Evolutionary conservation across 179 eudicot genomes (phyloP), one percentile per base, ranked within the genome.

Genomic region (Silene coronaria): DNA sequence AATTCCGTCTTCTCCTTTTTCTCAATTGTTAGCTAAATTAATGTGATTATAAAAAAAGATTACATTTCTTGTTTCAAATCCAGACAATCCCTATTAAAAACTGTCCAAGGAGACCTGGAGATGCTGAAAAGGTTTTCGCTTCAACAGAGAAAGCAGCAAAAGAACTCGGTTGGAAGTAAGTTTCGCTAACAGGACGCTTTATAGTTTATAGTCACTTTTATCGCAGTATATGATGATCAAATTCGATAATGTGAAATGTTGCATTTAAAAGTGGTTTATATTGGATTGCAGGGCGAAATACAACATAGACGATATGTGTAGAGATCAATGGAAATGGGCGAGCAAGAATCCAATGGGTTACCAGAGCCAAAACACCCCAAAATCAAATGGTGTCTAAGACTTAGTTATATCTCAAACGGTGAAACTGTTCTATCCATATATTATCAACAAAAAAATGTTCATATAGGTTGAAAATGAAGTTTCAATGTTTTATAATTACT

Each of bases 151-250:
- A 90, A 80, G 98, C 97, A 28, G 88, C 80, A 76, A 88, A 83
- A 79, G 98, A 91, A 83, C 97, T 93, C 60, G 89, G 91, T 28
- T 91, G 98, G 98, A 90, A 86, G 98, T 93, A 87, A 85, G 97
- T 83, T 80, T n/a, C 9, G 13, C 23, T 0, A 30, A 45, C 9
- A 27, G 6, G 4, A 12, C 7, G 0, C 57, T 12, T 78, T 26
- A 11, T 14, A 32, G 27, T 12, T 78, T 26, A 11, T 14, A 32
- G 27, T 2, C 64, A 63, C 6, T 0, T 3, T 34, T 34, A 30
- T 30, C 34, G 34, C 34, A 30, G 5, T 30, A 30, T 30, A 30
- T 30, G 34, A 30, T 30, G 2, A 30, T 30, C 34, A 30, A 30
- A 30, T 30, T 3, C 4, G 34, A 30, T 30, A 57, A n/a, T 19